Evolutionary conservation across 2,329 filamentous ascomycete species (phyloP).

Genomic region (Epichloe gansuensis): DNA sequence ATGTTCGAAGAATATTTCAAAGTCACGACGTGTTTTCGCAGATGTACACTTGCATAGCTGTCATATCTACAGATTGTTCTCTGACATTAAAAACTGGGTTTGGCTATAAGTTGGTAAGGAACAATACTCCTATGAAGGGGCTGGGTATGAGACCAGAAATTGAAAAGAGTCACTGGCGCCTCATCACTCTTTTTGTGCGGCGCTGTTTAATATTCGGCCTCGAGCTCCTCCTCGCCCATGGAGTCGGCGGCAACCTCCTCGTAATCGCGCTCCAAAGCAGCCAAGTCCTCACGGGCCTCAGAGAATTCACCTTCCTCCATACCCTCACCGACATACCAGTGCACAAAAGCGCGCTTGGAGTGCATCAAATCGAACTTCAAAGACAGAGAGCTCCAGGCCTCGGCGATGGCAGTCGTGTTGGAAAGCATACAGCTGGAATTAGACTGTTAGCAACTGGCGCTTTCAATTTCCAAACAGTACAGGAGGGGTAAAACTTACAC

Average conservation of each 20-base stretch:
- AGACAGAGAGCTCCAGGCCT: slow-evolving; percentile 93
- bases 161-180: slow-evolving; percentile 8
- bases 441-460: slow-evolving; percentile 13
- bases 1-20: background rate
- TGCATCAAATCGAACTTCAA: slow-evolving; percentile 99
- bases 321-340: slow-evolving; percentile 99
- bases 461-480: background rate
- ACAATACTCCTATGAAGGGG: slow-evolving; percentile 22
- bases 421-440: slow-evolving; percentile 78
- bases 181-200: slow-evolving; percentile 2
- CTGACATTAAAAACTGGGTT: slow-evolving; percentile 24
- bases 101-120: slow-evolving; percentile 26
- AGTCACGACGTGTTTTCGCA: background rate
- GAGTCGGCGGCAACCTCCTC: slow-evolving; percentile 97
- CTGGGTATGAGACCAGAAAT: slow-evolving; percentile 16
- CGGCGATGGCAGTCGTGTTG: slow-evolving; percentile 96
- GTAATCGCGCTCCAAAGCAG: slow-evolving; percentile 95
- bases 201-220: slow-evolving; percentile 73
- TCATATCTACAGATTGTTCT: slow-evolving; percentile 19
- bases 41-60: background rate
- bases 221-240: slow-evolving; percentile 72
- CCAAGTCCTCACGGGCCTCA: slow-evolving; percentile 95
- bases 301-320: slow-evolving; percentile 99
- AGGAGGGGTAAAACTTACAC: slow-evolving; percentile 52
- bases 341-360: slow-evolving; percentile 99